phyloP scores from a whole-genome alignment of 23 red algal species.

The Chondrus crispus region DNA sequence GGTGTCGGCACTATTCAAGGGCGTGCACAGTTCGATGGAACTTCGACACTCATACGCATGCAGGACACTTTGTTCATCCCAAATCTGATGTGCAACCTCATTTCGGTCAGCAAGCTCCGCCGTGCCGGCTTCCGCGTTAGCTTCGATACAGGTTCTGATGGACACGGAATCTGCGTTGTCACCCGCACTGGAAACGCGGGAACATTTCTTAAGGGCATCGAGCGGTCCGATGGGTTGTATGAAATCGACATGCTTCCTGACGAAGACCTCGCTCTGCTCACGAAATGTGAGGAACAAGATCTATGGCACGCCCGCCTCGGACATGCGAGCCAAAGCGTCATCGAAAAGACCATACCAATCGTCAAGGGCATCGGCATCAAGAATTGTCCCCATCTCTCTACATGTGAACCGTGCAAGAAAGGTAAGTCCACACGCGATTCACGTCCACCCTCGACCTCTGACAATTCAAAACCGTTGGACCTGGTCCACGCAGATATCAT shows the following conservation, averaged over 20 bases:
- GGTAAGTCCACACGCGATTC: background rate
- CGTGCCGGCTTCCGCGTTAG: background rate
- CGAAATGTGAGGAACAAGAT: background rate
- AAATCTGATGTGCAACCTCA: constrained; percentile 5
- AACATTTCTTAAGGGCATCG: background rate
- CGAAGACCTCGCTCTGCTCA: background rate
- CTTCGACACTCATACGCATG: background rate
- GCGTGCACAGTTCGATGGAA: background rate
- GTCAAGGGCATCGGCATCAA: background rate
- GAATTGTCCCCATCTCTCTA: background rate
- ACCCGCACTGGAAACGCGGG: background rate
- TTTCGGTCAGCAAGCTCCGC: background rate
- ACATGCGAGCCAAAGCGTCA: background rate
- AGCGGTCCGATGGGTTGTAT: background rate
- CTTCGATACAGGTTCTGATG: background rate
- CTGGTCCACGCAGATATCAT: background rate
- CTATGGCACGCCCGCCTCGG: background rate
- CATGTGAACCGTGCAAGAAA: background rate
- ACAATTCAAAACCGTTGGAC: background rate
- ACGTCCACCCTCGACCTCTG: background rate
- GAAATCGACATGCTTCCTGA: background rate
- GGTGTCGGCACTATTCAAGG: background rate
- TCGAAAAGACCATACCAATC: background rate
- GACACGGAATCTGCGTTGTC: background rate
- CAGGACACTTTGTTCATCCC: background rate